phyloP scores from a whole-genome alignment of 2,329 filamentous ascomycete species.

The Metarhizium guizhouense region DNA sequence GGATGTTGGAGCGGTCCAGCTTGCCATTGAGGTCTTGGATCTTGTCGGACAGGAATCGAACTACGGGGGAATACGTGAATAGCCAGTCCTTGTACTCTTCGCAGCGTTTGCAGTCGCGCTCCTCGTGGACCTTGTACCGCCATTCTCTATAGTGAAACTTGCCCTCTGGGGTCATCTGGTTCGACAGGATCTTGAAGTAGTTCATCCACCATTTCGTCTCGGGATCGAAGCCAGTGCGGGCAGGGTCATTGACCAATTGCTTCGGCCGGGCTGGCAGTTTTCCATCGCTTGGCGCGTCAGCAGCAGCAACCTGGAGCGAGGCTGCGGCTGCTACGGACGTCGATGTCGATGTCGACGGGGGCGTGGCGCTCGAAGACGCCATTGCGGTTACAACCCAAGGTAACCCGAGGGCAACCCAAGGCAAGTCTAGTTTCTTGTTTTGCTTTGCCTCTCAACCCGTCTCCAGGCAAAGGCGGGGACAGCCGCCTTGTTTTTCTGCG shows the following conservation, averaged over 20 bases:
- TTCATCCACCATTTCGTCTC: slow-evolving; percentile 62
- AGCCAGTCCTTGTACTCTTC: slow-evolving; percentile 78
- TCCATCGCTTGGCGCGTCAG: slow-evolving; percentile 6
- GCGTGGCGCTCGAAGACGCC: slow-evolving; percentile 6
- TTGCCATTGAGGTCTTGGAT: slow-evolving; percentile 70
- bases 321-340: slow-evolving; percentile 4
- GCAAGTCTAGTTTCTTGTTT: neutral
- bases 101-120: slow-evolving; percentile 69
- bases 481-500: neutral
- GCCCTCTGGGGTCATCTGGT: slow-evolving; percentile 60
- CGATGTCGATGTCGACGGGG: slow-evolving; percentile 8
- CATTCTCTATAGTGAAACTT: slow-evolving; percentile 68
- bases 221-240: slow-evolving; percentile 55
- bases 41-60: slow-evolving; percentile 79
- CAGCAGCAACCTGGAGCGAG: slow-evolving; percentile 3
- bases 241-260: slow-evolving; percentile 47
- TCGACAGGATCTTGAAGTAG: slow-evolving; percentile 75
- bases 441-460: neutral
- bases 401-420: neutral
- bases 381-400: slow-evolving; percentile 1
- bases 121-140: slow-evolving; percentile 67
- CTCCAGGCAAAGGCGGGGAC: neutral
- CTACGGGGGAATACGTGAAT: slow-evolving; percentile 72
- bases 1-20: slow-evolving; percentile 65
- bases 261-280: slow-evolving; percentile 9